A percentile compares a stretch with the other conserved stretches of the same genome.
Evolutionary conservation across 2,329 filamentous ascomycete species (phyloP).

Genomic region (Exophiala sp.): DNA sequence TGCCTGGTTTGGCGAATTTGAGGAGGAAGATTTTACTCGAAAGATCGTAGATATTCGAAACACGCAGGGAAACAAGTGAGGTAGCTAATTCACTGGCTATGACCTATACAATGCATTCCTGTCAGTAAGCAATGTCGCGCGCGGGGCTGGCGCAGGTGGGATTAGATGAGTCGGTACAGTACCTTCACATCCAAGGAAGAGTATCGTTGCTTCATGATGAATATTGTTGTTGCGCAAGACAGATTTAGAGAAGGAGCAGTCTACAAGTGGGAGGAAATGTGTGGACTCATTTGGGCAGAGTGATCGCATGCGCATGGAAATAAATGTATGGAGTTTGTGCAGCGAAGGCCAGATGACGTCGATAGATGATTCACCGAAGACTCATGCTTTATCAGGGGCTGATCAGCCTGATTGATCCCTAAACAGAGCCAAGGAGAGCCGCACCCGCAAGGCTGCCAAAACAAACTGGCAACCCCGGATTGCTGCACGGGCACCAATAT

Average conservation of each 20-base stretch:
- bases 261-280: neutral
- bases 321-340: neutral
- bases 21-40: conserved; percentile 85
- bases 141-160: neutral
- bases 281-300: too few species aligned
- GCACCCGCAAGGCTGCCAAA: conserved; percentile 2
- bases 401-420: too few species aligned
- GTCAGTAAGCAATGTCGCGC: conserved; percentile 4
- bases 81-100: conserved; percentile 88
- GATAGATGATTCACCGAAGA: conserved; percentile 1
- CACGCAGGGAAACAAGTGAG: conserved; percentile 70
- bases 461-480: too few species aligned
- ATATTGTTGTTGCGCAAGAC: neutral
- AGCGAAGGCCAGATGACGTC: conserved; percentile 11
- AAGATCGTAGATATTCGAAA: conserved; percentile 94
- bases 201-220: conserved; percentile 58
- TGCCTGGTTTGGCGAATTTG: conserved; percentile 87
- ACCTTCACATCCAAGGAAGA: conserved; percentile 58
- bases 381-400: neutral
- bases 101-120: conserved; percentile 56
- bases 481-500: too few species aligned
- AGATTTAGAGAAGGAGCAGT: neutral
- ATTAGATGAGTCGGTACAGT: conserved; percentile 7
- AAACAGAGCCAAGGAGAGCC: too few species aligned
- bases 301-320: too few species aligned